Evolutionary conservation across 2,329 filamentous ascomycete species (phyloP), one percentile per base, ranked within the genome.

Genomic region (Talaromyces sp.): DNA sequence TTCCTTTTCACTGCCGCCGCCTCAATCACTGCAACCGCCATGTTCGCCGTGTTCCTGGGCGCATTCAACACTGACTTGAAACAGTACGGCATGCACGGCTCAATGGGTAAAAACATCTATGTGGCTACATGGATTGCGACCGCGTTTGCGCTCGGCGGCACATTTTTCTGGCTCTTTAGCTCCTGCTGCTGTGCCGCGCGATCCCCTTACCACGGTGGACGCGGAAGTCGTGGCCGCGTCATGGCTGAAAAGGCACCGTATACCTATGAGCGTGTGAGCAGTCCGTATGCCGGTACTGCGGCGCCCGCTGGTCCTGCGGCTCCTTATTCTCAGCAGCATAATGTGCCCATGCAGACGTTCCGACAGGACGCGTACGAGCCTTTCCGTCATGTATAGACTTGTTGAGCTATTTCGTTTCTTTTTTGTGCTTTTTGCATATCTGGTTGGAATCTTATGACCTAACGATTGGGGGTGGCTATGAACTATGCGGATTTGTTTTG

Each of bases 101-200:
- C 75, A 60, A 80, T 96, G 75, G 90, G 93, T 80, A 86, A 77
- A 35, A 81, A 83, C 66, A 94, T 90, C 81, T 87, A 95, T 63
- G 84, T 84, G 41, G 80, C 88, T 22, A 86, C 90, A 71, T 97
- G 93, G 92, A 83, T 98, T 67, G 89, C 89, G 50, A 89, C 89
- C 45, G 90, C 86, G 33, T 93, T 96, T 75, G 89, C 90, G 67
- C 75, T 95, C 39, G 91, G 78, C 49, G 89, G 90, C 8, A 87
- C 86, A 69, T 80, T 97, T 75, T 97, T 98, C 89, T 98, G 95
- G 94, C 81, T 93, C 74, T 87, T 96, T 77, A 92, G 89, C 78
- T 86, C 90, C 73, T 98, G 94, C 89, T 98, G 93, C 87, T 97
- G 93, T 84, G 88, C 86, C 71, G 91, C 92, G 56, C 83, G 84